Conservation (phyloP, 208 protist species). For the Crithidia expoeki region DNA sequence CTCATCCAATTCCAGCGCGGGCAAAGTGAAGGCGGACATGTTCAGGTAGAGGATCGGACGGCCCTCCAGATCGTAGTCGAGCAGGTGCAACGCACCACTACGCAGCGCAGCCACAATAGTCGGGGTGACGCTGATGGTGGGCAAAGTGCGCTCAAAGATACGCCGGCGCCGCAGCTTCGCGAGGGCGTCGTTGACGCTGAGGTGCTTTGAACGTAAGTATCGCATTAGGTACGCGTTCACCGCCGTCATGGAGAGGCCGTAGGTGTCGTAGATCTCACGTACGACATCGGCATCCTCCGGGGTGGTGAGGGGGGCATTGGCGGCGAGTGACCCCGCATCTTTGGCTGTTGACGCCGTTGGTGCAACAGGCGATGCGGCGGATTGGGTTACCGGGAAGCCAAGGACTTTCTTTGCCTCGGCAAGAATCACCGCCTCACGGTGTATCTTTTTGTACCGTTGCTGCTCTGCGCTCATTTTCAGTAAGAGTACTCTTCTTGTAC, state of each 20-base stretch:
- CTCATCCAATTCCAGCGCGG: constrained; percentile 50
- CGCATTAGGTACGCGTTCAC: constrained; percentile 70
- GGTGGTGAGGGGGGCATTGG: constrained; percentile 17
- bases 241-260: constrained; percentile 27
- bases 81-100: constrained; percentile 52
- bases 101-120: constrained; percentile 48
- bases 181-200: constrained; percentile 52
- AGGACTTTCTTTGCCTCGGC: constrained; percentile 42
- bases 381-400: constrained; percentile 8
- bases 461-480: constrained; percentile 30
- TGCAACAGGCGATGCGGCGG: constrained; percentile 10
- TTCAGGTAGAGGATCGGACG: constrained; percentile 66
- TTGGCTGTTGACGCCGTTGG: constrained; percentile 6
- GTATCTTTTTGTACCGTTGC: constrained; percentile 22
- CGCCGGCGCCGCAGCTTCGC: constrained; percentile 63
- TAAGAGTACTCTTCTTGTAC: not conserved
- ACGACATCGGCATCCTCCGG: constrained; percentile 8
- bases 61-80: constrained; percentile 46
- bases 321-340: not conserved
- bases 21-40: constrained; percentile 38
- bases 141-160: constrained; percentile 57
- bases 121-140: constrained; percentile 60
- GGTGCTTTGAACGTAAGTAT: constrained; percentile 54
- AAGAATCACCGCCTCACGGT: constrained; percentile 42
- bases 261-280: constrained; percentile 17